phyloP scores from a whole-genome alignment of 116 monocot species.

The Phalaenopsis hybrid region DNA sequence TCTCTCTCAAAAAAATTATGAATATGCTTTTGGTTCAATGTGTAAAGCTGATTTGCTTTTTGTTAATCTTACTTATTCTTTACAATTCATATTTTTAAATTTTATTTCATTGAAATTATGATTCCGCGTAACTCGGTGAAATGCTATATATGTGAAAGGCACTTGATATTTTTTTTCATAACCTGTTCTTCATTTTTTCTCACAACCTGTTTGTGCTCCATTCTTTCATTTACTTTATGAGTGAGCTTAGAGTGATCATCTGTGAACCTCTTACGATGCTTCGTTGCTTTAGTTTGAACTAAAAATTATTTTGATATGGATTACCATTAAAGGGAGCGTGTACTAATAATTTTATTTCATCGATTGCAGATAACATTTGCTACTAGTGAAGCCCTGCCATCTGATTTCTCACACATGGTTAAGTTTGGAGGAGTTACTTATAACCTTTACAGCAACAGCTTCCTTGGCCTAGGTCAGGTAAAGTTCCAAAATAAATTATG shows the following conservation, averaged over 20 bases:
- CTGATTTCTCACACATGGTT: constrained; percentile 24
- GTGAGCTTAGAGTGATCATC: no score
- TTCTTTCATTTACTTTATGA: no score
- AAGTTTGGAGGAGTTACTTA: constrained; percentile 40
- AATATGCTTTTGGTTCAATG: background rate
- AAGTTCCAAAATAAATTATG: background rate
- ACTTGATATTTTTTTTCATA: no score
- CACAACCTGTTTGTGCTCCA: no score
- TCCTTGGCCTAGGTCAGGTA: constrained; percentile 56
- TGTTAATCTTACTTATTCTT: no score
- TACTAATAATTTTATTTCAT: background rate
- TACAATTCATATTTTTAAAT: background rate
- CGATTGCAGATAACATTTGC: constrained; percentile 40
- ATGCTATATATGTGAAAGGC: no score
- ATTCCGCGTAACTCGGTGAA: no score
- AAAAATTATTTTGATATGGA: no score
- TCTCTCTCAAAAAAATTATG: background rate
- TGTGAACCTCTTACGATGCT: no score
- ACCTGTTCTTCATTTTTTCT: no score
- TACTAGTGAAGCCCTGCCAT: constrained; percentile 34
- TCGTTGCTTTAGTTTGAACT: no score
- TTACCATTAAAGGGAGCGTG: no score
- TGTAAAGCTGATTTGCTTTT: background rate
- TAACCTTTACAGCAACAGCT: constrained; percentile 47
- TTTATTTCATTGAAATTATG: background rate